Base-by-base conservation (phyloP, 331 rosid genomes). In the Cydonia oblonga region DNA sequence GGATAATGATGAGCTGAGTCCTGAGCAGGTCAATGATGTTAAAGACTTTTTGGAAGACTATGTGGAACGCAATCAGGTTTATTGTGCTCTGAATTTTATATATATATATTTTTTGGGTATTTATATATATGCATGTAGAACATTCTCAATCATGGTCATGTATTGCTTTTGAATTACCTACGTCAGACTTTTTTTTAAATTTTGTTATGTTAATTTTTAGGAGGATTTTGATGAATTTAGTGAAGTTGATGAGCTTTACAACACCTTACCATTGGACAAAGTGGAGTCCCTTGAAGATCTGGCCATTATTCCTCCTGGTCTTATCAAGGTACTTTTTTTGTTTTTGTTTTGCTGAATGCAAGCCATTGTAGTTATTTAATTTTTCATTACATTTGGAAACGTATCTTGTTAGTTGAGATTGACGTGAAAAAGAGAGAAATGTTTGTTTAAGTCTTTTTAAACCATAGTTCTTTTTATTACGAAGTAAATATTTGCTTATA, bases 11-110 rank as follows among this genome's bases (percentile, higher is more conserved):
- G 99, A 89, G 68, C 82, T 95, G 78, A 95, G 97, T 84, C 89
- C 96, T 32, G 99, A 95, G 86, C 86, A 95, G 78, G 96, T 95
- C 82, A 95, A 95, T 78, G 99, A 95, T 83, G 97, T 91, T 71
- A 89, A 79, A 69, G 96, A 91, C 82, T 95, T 95, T 84, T 76
- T 91, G 87, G 99, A 95, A 2, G 99, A 95, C 79, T 95, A 91
- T 83, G 96, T 91, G 30, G 99, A 95, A 75, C 96, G 97, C 46
- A 95, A 95, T 75, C 97, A 95, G 99, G 99, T 90, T 46, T 69
- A 60, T n/a, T 69, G 76, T 81, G 63, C 81, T 69, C 75, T 72
- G n/a, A 52, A 68, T 7, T n/a, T 69, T 64, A 24, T 68, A 56
- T 67, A 65, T 67, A 65, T 64, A 10, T 26, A 14, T 60, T 18